Conservation (phyloP, 1,284 basidiomycete genomes). For the Boletus semigastroideus region DNA sequence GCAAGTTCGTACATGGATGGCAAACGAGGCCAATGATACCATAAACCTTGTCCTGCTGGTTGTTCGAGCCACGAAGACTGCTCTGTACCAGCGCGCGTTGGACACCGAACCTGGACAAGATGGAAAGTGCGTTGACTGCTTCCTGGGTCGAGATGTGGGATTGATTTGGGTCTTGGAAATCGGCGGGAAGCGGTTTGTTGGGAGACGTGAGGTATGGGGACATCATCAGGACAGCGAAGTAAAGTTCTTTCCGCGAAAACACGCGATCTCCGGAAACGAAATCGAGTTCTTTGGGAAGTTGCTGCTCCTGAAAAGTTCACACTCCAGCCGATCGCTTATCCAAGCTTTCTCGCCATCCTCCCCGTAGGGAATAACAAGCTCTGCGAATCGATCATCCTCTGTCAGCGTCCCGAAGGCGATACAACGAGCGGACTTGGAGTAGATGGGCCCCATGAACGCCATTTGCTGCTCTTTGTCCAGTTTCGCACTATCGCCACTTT, state of each 20-base stretch:
- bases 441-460: neutral
- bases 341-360: neutral
- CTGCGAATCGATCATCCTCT: neutral
- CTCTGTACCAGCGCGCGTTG: conserved; percentile 3
- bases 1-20: neutral
- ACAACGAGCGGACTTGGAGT: neutral
- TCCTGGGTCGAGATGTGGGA: neutral
- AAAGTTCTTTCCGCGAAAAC: neutral
- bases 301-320: neutral
- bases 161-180: neutral
- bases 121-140: conserved; percentile 1
- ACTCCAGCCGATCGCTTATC: neutral
- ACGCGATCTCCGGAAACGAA: conserved; percentile 1
- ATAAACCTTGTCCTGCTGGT: conserved; percentile 6
- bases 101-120: neutral
- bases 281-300: neutral
- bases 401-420: neutral
- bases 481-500: neutral
- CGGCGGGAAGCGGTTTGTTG: neutral
- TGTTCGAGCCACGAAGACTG: neutral
- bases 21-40: conserved; percentile 6
- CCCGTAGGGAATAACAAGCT: neutral
- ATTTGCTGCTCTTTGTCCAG: neutral
- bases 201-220: conserved; percentile 1
- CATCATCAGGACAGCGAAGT: conserved; percentile 3